Evolutionary conservation across 2,329 filamentous ascomycete species (phyloP), one percentile per base, ranked within the genome.

Genomic region (Ophiostoma tasmaniense): DNA sequence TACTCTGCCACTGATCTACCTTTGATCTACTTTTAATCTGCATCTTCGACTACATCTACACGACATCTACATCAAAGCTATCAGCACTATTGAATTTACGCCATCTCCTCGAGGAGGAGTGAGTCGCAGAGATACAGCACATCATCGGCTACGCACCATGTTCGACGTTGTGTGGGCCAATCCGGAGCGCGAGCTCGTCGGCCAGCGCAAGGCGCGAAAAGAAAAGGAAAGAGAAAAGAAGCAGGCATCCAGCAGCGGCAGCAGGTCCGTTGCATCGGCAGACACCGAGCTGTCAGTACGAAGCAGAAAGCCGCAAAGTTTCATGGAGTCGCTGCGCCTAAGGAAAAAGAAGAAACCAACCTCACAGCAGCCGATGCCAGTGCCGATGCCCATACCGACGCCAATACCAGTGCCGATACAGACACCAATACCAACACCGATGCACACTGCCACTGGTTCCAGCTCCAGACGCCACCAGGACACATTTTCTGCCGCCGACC

Each of bases 81-180:
- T 39, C 37, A 39, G 13, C 37, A 39, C 14, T 14, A 20, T 20
- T 42, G 8, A 17, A 45, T 37, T 8, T 37, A 25, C 30, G 30
- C 61, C 30, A 35, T 25, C 30, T 64, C 61, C 66, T 61, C 33
- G n/a, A 8, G 17, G 7, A 55, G 28, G 14, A 22, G 22, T 20
- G 39, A n/a, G 30, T 13, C 22, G 14, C 33, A 35, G 8, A 11
- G 14, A 7, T 25, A 8, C 33, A 64, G 52, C 28, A 67, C n/a
- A 28, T n/a, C 52, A 22, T 17, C 37, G 22, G n/a, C 45, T 35
- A 8, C 1, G 10, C 64, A 67, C 50, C 55, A 87, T 87, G 85
- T 87, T 85, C 74, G 84, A 87, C 74, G 82, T 87, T 39, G 77
- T 85, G 64, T 87, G 85, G 85, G 84, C 83, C 3, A 85, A 87